Percentiles rank a stretch among this genome's conserved stretches.
These are phyloP conservation scores for Sporothrix protearum DNA, from an alignment of 2,329 filamentous ascomycete species.

Conservation along the genomic window DNA sequence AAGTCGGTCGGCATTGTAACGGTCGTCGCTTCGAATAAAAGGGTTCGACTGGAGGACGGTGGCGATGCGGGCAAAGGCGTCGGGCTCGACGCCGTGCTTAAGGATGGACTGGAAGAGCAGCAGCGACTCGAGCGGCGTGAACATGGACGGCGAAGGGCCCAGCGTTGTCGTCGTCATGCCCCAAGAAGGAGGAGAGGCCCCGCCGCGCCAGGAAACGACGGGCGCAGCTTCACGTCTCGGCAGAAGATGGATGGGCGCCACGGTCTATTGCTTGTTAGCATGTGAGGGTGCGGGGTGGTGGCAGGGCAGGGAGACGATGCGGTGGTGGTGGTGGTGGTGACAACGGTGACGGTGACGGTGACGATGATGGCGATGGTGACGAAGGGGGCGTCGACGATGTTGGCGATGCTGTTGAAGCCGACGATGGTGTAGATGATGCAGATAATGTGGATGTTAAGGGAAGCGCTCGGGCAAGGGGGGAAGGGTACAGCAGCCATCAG, in stretches of 20 bases:
- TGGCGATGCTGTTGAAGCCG: too few relatives aligned
- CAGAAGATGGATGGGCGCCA: conserved; percentile 39
- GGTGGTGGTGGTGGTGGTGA: too few relatives aligned
- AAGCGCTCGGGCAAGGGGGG: neutral
- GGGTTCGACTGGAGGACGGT: conserved; percentile 68
- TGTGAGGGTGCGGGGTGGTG: neutral
- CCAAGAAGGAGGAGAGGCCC: conserved; percentile 29
- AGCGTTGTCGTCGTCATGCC: conserved; percentile 37
- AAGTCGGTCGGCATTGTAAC: conserved; percentile 71
- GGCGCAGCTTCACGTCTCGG: conserved; percentile 35
- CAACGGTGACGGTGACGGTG: too few relatives aligned
- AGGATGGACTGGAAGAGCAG: conserved; percentile 37
- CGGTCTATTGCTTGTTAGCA: conserved; percentile 26
- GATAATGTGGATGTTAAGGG: too few relatives aligned
- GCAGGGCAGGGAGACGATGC: too few relatives aligned
- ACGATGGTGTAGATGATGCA: too few relatives aligned
- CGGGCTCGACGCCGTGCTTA: conserved; percentile 33
- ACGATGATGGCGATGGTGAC: too few relatives aligned
- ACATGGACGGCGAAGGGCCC: conserved; percentile 22
- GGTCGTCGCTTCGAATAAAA: conserved; percentile 64
- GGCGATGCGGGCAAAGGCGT: conserved; percentile 40
- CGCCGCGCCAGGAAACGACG: conserved; percentile 37
- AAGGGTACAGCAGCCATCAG: neutral
- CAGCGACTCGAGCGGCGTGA: conserved; percentile 39
- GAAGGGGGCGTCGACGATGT: neutral